Conservation (phyloP, 768 basidiomycete species). For the Thelephora aurantiotincta region DNA sequence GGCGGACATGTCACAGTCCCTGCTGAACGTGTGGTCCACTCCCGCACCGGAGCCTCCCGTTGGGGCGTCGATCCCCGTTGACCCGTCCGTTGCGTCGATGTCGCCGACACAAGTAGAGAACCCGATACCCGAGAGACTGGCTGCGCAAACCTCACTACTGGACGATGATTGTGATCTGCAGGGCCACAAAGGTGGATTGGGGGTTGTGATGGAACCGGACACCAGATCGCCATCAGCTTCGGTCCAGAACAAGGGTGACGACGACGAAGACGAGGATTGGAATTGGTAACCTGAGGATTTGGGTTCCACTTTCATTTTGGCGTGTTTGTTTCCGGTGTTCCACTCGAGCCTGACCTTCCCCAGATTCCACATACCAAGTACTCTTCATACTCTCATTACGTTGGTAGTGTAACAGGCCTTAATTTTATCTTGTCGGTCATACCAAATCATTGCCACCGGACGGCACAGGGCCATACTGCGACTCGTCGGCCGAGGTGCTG, state of each 20-base stretch:
- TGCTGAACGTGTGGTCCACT: conserved; percentile 33
- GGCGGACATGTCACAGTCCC: conserved; percentile 47
- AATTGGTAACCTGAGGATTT: conserved; percentile 29
- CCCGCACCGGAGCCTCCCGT: conserved; percentile 19
- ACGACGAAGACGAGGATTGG: conserved; percentile 41
- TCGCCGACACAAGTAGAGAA: neutral
- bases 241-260: too few relatives aligned
- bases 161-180: conserved; percentile 23
- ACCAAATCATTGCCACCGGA: too few relatives aligned
- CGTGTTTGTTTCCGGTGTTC: too few relatives aligned
- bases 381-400: too few relatives aligned
- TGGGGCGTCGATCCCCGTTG: neutral
- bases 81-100: conserved; percentile 7
- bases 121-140: conserved; percentile 10
- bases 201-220: conserved; percentile 22
- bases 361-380: too few relatives aligned
- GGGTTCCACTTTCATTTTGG: too few relatives aligned
- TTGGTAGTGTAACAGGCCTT: too few relatives aligned
- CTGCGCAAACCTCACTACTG: conserved; percentile 19
- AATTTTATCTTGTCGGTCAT: too few relatives aligned
- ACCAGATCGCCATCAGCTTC: conserved; percentile 11
- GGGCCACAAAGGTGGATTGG: conserved; percentile 12
- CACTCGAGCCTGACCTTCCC: too few relatives aligned
- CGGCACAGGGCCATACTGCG: too few relatives aligned
- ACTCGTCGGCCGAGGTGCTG: too few relatives aligned